A percentile compares a stretch with the other conserved stretches of the same genome.
phyloP scores from a whole-genome alignment of 306 rosid genomes.

The Prosopis cineraria region DNA sequence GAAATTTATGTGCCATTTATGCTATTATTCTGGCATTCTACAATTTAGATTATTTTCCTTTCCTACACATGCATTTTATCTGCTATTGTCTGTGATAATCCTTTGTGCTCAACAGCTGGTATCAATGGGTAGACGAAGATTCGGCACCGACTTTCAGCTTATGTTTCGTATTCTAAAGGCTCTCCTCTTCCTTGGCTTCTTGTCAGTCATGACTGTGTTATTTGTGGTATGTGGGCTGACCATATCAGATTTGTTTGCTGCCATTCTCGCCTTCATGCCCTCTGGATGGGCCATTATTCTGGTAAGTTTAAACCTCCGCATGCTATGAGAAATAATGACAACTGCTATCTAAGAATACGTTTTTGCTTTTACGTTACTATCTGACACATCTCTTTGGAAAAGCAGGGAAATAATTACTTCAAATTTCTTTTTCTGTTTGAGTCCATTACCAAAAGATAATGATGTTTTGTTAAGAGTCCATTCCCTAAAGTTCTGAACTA shows the following conservation, averaged over 20 bases:
- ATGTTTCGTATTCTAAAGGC: constrained; percentile 25
- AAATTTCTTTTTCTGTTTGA: neutral
- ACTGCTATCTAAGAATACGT: neutral
- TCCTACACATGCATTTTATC: neutral
- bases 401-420: neutral
- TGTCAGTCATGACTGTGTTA: constrained; percentile 19
- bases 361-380: neutral
- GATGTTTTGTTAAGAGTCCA: neutral
- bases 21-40: neutral
- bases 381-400: neutral
- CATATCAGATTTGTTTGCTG: constrained; percentile 42
- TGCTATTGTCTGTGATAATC: neutral
- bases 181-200: constrained; percentile 21
- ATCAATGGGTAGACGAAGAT: constrained; percentile 22
- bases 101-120: neutral
- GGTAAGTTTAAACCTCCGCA: neutral
- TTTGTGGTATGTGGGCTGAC: constrained; percentile 24
- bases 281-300: constrained; percentile 49
- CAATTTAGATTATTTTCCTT: neutral
- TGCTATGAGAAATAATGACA: neutral
- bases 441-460: neutral
- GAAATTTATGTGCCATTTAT: neutral
- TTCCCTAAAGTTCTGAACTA: neutral
- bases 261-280: constrained; percentile 56
- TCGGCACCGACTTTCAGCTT: constrained; percentile 26